These are phyloP conservation scores for Juglanconis oblonga DNA, from an alignment of 2,329 filamentous ascomycete species.

Conservation along the genomic window DNA sequence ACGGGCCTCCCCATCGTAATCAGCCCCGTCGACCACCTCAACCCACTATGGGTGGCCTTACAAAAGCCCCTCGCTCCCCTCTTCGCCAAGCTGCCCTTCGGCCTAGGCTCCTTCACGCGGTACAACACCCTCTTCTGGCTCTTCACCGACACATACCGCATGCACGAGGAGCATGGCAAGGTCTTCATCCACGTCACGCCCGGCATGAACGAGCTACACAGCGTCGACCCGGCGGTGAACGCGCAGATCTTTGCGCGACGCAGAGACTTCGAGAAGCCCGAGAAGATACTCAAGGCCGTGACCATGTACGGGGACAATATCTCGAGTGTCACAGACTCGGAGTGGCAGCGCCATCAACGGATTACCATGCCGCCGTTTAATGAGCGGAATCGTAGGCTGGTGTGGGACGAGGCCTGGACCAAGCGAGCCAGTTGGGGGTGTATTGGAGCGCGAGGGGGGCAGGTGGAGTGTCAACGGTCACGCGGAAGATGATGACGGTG, in stretches of 20 bases:
- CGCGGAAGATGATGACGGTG: background rate
- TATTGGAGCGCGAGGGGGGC: background rate
- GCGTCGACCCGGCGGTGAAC: conserved; percentile 4
- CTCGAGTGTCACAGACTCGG: background rate
- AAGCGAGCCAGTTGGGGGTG: background rate
- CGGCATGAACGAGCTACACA: background rate
- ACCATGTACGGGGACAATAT: conserved; percentile 1
- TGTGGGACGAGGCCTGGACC: background rate
- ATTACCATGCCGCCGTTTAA: background rate
- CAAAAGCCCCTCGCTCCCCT: background rate
- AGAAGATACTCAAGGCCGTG: background rate
- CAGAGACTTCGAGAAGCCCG: background rate
- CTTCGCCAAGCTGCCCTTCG: background rate
- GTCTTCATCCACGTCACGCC: conserved; percentile 4
- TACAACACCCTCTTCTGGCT: conserved; percentile 1
- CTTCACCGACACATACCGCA: conserved; percentile 4
- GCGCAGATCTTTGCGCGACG: background rate
- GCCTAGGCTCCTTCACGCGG: background rate
- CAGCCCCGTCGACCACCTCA: background rate
- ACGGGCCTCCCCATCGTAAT: conserved; percentile 1
- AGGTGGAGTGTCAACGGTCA: background rate
- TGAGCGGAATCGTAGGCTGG: background rate
- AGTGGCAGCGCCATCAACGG: conserved; percentile 3
- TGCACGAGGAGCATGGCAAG: background rate
- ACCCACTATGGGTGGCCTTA: background rate